Percentiles rank a stretch among this genome's conserved stretches.
Evolutionary conservation across 2,329 filamentous ascomycete species (phyloP).

Genomic region (Leptodontidium sp.): DNA sequence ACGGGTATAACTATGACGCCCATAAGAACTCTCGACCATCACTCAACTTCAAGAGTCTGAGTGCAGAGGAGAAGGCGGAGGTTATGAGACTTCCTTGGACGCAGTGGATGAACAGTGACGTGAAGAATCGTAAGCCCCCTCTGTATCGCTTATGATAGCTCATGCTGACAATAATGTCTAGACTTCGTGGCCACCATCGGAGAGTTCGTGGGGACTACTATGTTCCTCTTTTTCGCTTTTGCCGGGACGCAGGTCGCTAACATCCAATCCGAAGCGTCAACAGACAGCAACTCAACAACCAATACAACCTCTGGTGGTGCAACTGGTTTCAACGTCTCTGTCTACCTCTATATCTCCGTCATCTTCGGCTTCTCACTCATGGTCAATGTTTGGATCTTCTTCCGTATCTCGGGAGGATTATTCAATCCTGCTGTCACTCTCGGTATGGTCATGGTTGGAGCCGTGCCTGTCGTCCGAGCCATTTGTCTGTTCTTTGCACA

Average conservation of each 20-base stretch:
- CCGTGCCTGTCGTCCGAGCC: slow-evolving; percentile 45
- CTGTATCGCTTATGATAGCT: background rate
- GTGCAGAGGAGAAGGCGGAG: slow-evolving; percentile 51
- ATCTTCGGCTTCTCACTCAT: slow-evolving; percentile 51
- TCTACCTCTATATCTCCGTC: slow-evolving; percentile 48
- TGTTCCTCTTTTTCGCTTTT: slow-evolving; percentile 49
- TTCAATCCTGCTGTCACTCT: slow-evolving; percentile 59
- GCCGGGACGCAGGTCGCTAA: slow-evolving; percentile 44
- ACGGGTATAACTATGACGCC: slow-evolving; percentile 41
- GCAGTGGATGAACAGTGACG: slow-evolving; percentile 56
- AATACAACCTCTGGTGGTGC: slow-evolving; percentile 53
- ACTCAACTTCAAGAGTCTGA: slow-evolving; percentile 52
- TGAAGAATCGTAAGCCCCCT: slow-evolving; percentile 52
- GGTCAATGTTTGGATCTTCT: slow-evolving; percentile 64
- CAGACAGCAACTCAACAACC: slow-evolving; percentile 27
- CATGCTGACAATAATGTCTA: slow-evolving; percentile 20
- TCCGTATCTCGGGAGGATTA: slow-evolving; percentile 58
- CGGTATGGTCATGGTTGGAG: slow-evolving; percentile 48
- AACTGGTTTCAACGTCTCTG: slow-evolving; percentile 54
- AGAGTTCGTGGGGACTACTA: slow-evolving; percentile 47
- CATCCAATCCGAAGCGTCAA: slow-evolving; percentile 43
- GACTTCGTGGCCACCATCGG: slow-evolving; percentile 43
- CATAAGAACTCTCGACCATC: slow-evolving; percentile 24
- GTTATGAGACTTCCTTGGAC: slow-evolving; percentile 55
- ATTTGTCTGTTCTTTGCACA: slow-evolving; percentile 47